These are phyloP conservation scores for Corymbia citriodora DNA, from an alignment of 441 rosid genomes.

Conservation along the genomic window DNA sequence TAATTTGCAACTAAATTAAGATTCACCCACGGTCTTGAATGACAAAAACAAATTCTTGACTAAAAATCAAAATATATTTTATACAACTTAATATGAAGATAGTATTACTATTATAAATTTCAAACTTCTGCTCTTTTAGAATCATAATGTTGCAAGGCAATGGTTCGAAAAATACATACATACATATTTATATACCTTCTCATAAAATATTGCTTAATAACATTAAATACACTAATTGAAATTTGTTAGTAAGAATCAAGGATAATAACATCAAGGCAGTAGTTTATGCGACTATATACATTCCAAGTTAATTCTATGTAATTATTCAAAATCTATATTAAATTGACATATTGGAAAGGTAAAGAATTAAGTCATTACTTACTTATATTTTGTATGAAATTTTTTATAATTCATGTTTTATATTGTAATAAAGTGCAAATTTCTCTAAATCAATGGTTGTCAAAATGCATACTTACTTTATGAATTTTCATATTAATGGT, in stretches of 20 bases:
- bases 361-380: neutral
- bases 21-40: neutral
- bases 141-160: neutral
- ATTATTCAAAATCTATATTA: neutral
- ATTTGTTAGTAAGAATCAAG: neutral
- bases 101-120: neutral
- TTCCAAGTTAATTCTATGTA: neutral
- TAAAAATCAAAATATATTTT: neutral
- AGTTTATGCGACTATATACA: neutral
- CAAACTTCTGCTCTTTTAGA: neutral
- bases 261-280: neutral
- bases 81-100: neutral
- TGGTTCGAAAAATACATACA: neutral
- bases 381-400: neutral
- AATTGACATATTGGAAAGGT: neutral
- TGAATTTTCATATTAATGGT: neutral
- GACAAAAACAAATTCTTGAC: neutral
- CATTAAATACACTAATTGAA: neutral
- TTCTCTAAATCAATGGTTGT: neutral
- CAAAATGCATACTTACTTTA: neutral
- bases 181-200: neutral
- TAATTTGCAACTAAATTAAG: neutral
- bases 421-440: neutral
- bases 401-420: neutral
- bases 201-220: neutral